Evolutionary conservation across 768 basidiomycete species (phyloP), one percentile per base, ranked within the genome.

Genomic region (Gloeophyllum trabeum): DNA sequence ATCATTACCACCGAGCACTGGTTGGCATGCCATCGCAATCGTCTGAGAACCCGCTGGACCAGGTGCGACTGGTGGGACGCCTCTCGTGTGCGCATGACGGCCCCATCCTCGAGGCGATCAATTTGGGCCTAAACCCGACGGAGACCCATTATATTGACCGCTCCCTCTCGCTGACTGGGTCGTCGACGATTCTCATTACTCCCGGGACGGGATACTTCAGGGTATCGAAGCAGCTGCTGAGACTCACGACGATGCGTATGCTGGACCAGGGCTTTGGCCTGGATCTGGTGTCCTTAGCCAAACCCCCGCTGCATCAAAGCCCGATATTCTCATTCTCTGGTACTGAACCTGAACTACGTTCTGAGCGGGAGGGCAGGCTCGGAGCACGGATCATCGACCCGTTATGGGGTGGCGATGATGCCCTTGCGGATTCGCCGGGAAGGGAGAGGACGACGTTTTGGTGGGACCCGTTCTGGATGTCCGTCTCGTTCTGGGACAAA

Each of bases 91-190:
- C 96, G 0, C 90, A 94, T 51, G 92, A 98, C 49, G 91, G 92
- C 1, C 92, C 92, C 30, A 70, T 98, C n/a, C 73, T 98, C 4
- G 96, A 98, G 60, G 90, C 91, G 1, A 70, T 98, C 40, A 98
- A 98, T 54, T 72, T 99, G 35, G 87, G 80, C 1, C 71, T 97
- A 13, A 94, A 91, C 54, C 88, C 93, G 0, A 83, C 83, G 13
- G 94, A 98, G 61, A 87, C 83, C 2, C 90, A 96, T 56, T 93
- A 96, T 55, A 80, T 98, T 49, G 96, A 98, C 58, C 81, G 96
- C 16, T 96, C 94, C 24, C 66, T 98, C 6, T 87, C 83, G 2
- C 69, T 91, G 12, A 98, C 93, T 0, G 94, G 94, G 18, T 63
- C 81, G 1, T 77, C 79, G 12, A 87, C 84, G 3, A 75, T 92